Evolutionary conservation across 2,329 filamentous ascomycete genomes (phyloP), one percentile per base, ranked within the genome.

Genomic region (Biscogniauxia marginata): DNA sequence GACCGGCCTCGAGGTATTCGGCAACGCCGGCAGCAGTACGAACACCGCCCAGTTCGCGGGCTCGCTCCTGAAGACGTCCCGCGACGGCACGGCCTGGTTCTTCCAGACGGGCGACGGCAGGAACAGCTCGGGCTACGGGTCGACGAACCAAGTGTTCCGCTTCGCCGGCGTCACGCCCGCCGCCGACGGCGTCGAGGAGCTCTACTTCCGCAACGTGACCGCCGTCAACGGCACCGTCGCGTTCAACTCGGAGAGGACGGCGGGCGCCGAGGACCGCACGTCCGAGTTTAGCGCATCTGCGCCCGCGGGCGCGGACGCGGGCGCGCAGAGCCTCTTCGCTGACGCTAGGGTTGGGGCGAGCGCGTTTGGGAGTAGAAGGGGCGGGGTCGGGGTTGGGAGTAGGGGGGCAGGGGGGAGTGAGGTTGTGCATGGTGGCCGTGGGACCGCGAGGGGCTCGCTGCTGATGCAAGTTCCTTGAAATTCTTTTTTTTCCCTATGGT

Each of bases 31-130:
- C 43, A 49, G 66, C 50, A 23, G 71, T 20, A 53, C 69, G 6
- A 43, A 74, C 58, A 48, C 67, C 34, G 44, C 68, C 49, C 39
- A 43, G 20, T 68, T 58, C 52, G 48, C 47, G 52, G 71, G 62
- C 25, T 67, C 69, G 7, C 61, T 59, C 2, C 65, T 84, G 8
- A 68, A 65, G 1, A 88, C 85, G 0, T 77, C 67, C 44, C 82
- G 86, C 59, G 81, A 83, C 43, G 85, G 85, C 25, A 80, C 76
- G 4, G 86, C 84, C 4, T 71, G 67, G 24, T 89, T 85, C 67
- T 73, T 77, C n/a, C 73, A 76, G 51, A 70, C 68, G 52, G 78
- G 67, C 30, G 75, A 80, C 9, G 73, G 75, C 59, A 77, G 73
- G 58, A 74, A 68, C 50, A 78, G 79, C 49, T 79, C 72, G 16